Conservation (phyloP, 106 monocot genomes). For the Dioscorea alata region DNA sequence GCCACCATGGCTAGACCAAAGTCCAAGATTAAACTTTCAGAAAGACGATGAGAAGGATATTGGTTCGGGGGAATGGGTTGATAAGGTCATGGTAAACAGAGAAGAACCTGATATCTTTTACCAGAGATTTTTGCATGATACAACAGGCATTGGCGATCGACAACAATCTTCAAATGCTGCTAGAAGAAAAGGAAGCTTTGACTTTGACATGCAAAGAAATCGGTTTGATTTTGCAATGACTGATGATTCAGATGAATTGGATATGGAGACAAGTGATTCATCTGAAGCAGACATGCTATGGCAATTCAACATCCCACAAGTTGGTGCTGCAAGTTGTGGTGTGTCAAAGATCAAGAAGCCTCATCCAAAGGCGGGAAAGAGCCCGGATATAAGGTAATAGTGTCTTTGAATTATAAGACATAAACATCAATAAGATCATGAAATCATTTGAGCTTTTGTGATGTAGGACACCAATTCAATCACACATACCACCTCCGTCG, state of each 20-base stretch:
- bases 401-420: not conserved
- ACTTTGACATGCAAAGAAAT: not conserved
- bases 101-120: conserved; percentile 48
- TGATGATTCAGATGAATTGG: conserved; percentile 62
- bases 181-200: not conserved
- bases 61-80: conserved; percentile 72
- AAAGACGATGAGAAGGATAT: conserved; percentile 54
- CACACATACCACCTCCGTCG: conserved; percentile 46
- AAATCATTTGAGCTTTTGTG: not conserved
- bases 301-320: conserved; percentile 47
- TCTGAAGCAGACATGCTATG: conserved; percentile 72
- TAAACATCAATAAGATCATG: not conserved
- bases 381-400: conserved; percentile 55
- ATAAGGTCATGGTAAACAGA: conserved; percentile 84
- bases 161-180: conserved; percentile 11
- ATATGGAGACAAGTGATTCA: conserved; percentile 82
- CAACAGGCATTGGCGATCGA: conserved; percentile 21
- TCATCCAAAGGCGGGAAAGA: conserved; percentile 38
- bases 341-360: conserved; percentile 61
- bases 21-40: conserved; percentile 11
- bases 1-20: conserved; percentile 42
- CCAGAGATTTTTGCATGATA: conserved; percentile 48
- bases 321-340: conserved; percentile 17
- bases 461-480: conserved; percentile 34
- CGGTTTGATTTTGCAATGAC: conserved; percentile 16